phyloP scores from a whole-genome alignment of 2,329 filamentous ascomycete genomes.

The Colletotrichum sp. region DNA sequence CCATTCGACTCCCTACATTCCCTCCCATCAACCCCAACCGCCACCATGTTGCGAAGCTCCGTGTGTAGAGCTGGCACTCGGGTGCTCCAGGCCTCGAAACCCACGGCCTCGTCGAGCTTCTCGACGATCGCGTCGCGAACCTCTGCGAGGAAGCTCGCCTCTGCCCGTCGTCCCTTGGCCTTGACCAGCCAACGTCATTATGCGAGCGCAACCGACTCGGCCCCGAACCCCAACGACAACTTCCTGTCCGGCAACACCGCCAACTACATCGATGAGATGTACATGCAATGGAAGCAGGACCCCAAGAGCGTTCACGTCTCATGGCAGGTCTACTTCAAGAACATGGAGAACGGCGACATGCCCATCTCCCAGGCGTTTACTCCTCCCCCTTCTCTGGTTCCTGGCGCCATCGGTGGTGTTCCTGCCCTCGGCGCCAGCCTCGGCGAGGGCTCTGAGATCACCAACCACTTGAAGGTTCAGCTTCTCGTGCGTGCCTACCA shows the following conservation, averaged over 20 bases:
- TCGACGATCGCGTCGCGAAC: slow-evolving; percentile 43
- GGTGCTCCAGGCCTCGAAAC: slow-evolving; percentile 63
- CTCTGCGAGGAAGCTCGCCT: slow-evolving; percentile 49
- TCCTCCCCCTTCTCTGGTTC: slow-evolving; percentile 90
- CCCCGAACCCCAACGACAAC: slow-evolving; percentile 86
- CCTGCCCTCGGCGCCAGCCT: slow-evolving; percentile 74
- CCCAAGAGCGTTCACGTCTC: slow-evolving; percentile 94
- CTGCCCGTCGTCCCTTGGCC: slow-evolving; percentile 55
- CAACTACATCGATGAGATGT: slow-evolving; percentile 99
- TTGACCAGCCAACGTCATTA: slow-evolving; percentile 56
- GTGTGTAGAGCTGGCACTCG: slow-evolving; percentile 69
- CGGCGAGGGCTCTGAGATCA: slow-evolving; percentile 77
- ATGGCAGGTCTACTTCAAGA: slow-evolving; percentile 99
- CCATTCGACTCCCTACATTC: not conserved
- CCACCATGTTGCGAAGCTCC: slow-evolving; percentile 74
- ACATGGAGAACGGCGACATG: slow-evolving; percentile 99
- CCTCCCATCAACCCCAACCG: not conserved
- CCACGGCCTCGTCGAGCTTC: slow-evolving; percentile 43
- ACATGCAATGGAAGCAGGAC: slow-evolving; percentile 95
- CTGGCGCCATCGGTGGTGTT: slow-evolving; percentile 79
- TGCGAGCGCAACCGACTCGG: slow-evolving; percentile 58
- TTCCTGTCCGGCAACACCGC: slow-evolving; percentile 97
- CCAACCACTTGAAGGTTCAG: slow-evolving; percentile 98
- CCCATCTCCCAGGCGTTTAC: slow-evolving; percentile 97
- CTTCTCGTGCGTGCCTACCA: slow-evolving; percentile 97